Evolutionary conservation across 1,139 yeast genomes (phyloP), one percentile per base, ranked within the genome.

Genomic region (Hyphopichia pseudoburtonii): DNA sequence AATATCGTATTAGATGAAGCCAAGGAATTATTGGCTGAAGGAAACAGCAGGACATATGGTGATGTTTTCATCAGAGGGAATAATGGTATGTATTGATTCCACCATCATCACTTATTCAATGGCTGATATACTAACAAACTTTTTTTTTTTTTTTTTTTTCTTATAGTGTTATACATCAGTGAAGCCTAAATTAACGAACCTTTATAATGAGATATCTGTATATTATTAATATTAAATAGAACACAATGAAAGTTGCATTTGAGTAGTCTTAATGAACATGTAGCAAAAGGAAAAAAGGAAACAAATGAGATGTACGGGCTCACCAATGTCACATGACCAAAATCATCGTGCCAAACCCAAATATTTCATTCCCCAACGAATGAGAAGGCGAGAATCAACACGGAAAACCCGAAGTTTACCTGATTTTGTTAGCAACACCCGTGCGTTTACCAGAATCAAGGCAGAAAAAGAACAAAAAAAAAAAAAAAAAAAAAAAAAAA

Each of bases 41-140:
- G 67, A 36, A 68, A 73, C 35, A 80, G 80, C 41, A 76, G 74
- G 38, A 59, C 71, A 31, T 86, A 83, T 53, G 90, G 88, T 28
- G 97, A 92, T 60, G 94, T 90, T 15, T 94, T 92, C 60, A 80
- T 92, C 45, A 82, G 98, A 64, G 98, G 98, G 29, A 87, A 92
- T 59, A 87, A 88, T 62, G 95, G 95, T 73, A 71, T 66, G 81
- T 82, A 57, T 33, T 5, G 19, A 23, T 28, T 28, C 4, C 30
- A 7, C n/a, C n/a, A n/a, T n/a, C n/a, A n/a, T n/a, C n/a, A n/a
- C n/a, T 16, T 14, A 6, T 14, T 26, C 12, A 15, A 29, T 18
- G 12, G 24, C 24, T n/a, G 10, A 8, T 23, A 10, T 28, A 28
- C 31, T 17, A 17, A 17, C 31, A 3, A 17, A 12, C 11, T 5